These are phyloP conservation scores for Sophora flavescens DNA, from an alignment of 306 rosid species.

Conservation along the genomic window DNA sequence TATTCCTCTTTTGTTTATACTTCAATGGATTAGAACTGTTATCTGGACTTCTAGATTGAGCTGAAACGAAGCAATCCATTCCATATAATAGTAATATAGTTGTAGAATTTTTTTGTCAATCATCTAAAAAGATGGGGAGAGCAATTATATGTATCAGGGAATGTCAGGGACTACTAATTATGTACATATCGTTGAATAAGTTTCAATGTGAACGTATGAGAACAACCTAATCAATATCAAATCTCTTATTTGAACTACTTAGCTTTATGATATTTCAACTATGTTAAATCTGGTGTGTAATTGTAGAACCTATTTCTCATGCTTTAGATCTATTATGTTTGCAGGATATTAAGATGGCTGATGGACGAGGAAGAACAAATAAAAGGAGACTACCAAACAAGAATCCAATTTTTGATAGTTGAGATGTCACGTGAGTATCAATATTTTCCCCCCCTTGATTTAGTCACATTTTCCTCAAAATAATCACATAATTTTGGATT, in stretches of 20 bases:
- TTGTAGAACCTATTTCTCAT: slow-evolving; percentile 6
- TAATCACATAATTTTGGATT: neutral
- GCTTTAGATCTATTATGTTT: slow-evolving; percentile 43
- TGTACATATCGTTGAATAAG: neutral
- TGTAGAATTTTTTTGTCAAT: neutral
- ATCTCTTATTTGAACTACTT: neutral
- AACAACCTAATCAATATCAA: neutral
- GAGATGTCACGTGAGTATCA: slow-evolving; percentile 91
- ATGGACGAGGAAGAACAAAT: slow-evolving; percentile 75
- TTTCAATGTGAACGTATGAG: slow-evolving; percentile 13
- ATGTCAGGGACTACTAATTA: slow-evolving; percentile 5
- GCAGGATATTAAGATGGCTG: slow-evolving; percentile 92
- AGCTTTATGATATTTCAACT: neutral
- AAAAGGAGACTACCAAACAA: slow-evolving; percentile 55
- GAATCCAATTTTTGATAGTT: slow-evolving; percentile 75
- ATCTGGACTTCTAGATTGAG: slow-evolving; percentile 9
- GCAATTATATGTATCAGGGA: slow-evolving; percentile 10
- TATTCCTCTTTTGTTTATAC: slow-evolving; percentile 18
- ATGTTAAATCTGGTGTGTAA: neutral
- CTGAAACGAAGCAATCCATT: slow-evolving; percentile 11
- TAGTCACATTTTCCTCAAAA: neutral
- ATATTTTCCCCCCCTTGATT: neutral
- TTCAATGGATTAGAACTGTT: neutral
- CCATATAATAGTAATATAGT: neutral
- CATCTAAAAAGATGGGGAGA: neutral